Evolutionary conservation across 306 rosid genomes (phyloP), one percentile per base, ranked within the genome.

Genomic region (Medicago lupulina): DNA sequence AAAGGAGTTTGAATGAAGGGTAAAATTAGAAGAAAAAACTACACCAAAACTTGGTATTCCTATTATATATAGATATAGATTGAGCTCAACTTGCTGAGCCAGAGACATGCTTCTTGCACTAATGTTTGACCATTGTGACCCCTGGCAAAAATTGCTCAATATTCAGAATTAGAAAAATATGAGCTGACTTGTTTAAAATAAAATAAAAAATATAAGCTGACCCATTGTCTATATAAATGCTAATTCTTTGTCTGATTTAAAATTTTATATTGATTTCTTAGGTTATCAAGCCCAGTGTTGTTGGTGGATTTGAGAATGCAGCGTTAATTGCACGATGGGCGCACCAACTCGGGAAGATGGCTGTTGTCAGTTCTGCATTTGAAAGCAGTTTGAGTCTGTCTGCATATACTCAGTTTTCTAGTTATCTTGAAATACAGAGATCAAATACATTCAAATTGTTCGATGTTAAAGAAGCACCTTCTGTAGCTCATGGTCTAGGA

Each of bases 271-370:
- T 38, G 31, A 67, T 67, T 41, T 85, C 80, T 83, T 83, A 95
- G 98, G 97, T 95, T 73, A 95, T 95, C 78, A 95, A 92, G 82
- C 98, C 98, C 64, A 89, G 97, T 75, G 90, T 92, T 58, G 85
- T 95, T 81, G 98, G 97, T 63, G 97, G 98, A 74, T 95, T 95
- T 84, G 98, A 86, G 89, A 90, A 86, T 81, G 88, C 97, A 16
- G 90, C 88, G 71, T 70, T 86, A 64, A 76, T 95, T 77, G 96
- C 97, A 23, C 87, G 74, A 59, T 95, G 98, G 98, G 97, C 98
- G 3, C 93, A 95, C 65, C 90, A 83, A 81, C 88, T 78, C 54
- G 93, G 86, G 71, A 95, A 95, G 90, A 85, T 89, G 88, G 96
- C 95, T 76, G 97, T 95, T 78, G 75, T 95, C 73, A 92, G 98